phyloP scores from a whole-genome alignment of 1,284 basidiomycete species.

The Ustilago crameri region DNA sequence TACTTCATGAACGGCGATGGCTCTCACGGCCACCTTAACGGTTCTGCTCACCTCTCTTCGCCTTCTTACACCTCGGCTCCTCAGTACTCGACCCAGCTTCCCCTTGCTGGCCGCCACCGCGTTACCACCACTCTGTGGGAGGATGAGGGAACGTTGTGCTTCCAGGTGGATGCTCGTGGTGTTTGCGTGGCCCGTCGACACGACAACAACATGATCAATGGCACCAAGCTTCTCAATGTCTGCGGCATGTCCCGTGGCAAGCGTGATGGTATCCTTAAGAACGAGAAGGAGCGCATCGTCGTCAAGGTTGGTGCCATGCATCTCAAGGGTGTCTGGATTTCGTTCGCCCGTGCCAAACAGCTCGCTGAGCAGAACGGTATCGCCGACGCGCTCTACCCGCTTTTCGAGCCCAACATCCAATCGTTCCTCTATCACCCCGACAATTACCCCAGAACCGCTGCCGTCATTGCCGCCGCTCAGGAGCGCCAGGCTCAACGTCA shows the following conservation, averaged over 20 bases:
- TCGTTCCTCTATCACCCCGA: constrained; percentile 68
- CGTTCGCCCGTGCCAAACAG: constrained; percentile 65
- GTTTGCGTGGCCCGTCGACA: constrained; percentile 67
- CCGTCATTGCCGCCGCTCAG: constrained; percentile 67
- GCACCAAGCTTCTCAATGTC: constrained; percentile 67
- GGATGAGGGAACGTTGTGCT: constrained; percentile 67
- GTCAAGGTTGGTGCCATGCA: constrained; percentile 68
- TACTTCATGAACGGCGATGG: constrained; percentile 55
- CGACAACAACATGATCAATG: constrained; percentile 69
- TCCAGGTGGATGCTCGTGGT: constrained; percentile 67
- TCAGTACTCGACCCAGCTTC: constrained; percentile 63
- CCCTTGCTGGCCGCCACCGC: constrained; percentile 63
- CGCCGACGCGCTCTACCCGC: constrained; percentile 65
- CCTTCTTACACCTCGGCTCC: constrained; percentile 60
- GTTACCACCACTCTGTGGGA: constrained; percentile 68
- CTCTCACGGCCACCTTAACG: constrained; percentile 50
- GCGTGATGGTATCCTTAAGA: constrained; percentile 67
- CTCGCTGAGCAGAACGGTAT: constrained; percentile 67
- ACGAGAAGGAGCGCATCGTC: constrained; percentile 68
- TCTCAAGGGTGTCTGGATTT: constrained; percentile 68
- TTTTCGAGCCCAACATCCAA: constrained; percentile 68
- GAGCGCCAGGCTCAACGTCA: constrained; percentile 63
- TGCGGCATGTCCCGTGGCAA: constrained; percentile 68
- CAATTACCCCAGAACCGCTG: constrained; percentile 66
- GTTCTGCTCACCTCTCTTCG: constrained; percentile 48